These are phyloP conservation scores for Malassezia globosa DNA, from an alignment of 1,284 basidiomycete genomes.

Conservation along the genomic window DNA sequence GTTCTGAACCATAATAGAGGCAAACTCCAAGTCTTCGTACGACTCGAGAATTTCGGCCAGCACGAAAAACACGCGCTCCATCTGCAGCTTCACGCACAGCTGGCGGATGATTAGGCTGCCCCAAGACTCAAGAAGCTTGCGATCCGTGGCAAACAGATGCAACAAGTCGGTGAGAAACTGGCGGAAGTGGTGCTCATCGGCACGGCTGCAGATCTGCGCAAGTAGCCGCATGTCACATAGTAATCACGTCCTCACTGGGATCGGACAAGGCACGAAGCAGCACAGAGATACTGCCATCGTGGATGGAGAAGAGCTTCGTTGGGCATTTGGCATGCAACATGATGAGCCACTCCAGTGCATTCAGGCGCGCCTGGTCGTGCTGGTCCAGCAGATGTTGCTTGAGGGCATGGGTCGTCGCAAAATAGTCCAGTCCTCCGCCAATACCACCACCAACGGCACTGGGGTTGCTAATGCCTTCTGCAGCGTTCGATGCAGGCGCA, in stretches of 20 bases:
- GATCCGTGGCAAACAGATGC: slow-evolving; percentile 86
- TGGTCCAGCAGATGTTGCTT: slow-evolving; percentile 90
- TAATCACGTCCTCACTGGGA: slow-evolving; percentile 90
- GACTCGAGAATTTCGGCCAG: slow-evolving; percentile 95
- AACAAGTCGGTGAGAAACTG: slow-evolving; percentile 61
- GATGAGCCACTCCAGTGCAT: slow-evolving; percentile 90
- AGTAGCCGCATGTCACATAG: slow-evolving; percentile 89
- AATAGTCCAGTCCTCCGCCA: slow-evolving; percentile 63
- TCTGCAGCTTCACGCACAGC: slow-evolving; percentile 83
- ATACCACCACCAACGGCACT: no score
- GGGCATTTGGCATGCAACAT: slow-evolving; percentile 98
- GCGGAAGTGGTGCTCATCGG: slow-evolving; percentile 92
- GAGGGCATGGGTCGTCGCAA: slow-evolving; percentile 77
- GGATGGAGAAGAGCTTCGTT: slow-evolving; percentile 88
- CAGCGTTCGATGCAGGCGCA: slow-evolving; percentile 52
- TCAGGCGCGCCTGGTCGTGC: slow-evolving; percentile 88
- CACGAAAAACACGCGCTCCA: slow-evolving; percentile 86
- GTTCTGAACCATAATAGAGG: slow-evolving; percentile 92
- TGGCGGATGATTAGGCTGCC: slow-evolving; percentile 94
- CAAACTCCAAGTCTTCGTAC: slow-evolving; percentile 97
- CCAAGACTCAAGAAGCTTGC: slow-evolving; percentile 74
- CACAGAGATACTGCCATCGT: slow-evolving; percentile 91
- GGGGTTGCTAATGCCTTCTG: slow-evolving; percentile 45
- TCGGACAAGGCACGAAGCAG: slow-evolving; percentile 91
- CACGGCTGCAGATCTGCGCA: slow-evolving; percentile 80